Conservation (phyloP, 805 yeast species). For the Kuraishia piskuri region DNA sequence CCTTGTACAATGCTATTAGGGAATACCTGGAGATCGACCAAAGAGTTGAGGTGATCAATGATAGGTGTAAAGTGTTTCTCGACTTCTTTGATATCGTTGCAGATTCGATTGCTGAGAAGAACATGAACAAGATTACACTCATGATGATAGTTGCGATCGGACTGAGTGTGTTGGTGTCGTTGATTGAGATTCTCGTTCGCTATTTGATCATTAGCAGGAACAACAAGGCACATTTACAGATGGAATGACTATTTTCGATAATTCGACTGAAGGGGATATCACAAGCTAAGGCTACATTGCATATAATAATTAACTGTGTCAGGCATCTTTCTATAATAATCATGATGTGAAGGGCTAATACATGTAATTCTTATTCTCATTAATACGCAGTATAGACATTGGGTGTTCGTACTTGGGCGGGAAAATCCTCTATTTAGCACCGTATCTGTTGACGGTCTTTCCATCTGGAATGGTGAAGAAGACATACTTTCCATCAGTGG, state of each 20-base stretch:
- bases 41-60: slow-evolving; percentile 87
- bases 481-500: slow-evolving; percentile 52
- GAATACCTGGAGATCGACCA: slow-evolving; percentile 94
- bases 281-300: background rate
- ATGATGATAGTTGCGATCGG: slow-evolving; percentile 79
- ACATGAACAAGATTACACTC: slow-evolving; percentile 87
- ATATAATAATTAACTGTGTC: background rate
- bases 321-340: no score
- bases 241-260: background rate
- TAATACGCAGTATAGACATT: background rate
- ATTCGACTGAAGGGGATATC: no score
- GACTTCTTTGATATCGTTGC: slow-evolving; percentile 90
- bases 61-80: slow-evolving; percentile 85
- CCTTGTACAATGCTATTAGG: slow-evolving; percentile 79
- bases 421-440: slow-evolving; percentile 37
- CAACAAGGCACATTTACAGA: background rate
- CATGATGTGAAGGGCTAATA: no score
- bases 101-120: slow-evolving; percentile 88
- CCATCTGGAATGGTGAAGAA: slow-evolving; percentile 97
- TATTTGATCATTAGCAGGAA: slow-evolving; percentile 31
- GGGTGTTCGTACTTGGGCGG: background rate
- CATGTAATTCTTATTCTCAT: background rate
- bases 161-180: slow-evolving; percentile 67
- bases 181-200: slow-evolving; percentile 59
- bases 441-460: slow-evolving; percentile 69